Evolutionary conservation across 257 asterid genomes (phyloP), one percentile per base, ranked within the genome.

Genomic region (Scutellaria baicalensis): DNA sequence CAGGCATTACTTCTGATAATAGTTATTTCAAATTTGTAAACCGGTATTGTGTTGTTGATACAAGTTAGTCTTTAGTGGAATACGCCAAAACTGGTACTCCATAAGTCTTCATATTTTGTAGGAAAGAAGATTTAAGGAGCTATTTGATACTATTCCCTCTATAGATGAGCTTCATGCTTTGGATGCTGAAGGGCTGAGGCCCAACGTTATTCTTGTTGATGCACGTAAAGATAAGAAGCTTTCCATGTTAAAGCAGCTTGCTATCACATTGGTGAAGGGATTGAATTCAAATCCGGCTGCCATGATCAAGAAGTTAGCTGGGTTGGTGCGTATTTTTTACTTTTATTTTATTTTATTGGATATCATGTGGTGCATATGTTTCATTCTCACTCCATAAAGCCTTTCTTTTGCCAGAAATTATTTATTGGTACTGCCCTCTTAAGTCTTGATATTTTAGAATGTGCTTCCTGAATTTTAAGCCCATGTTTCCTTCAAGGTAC

Each of bases 41-140:
- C 48, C 57, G 49, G 52, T 51, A 36, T 66, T 35, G 5, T 9
- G 11, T 68, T 60, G 38, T 66, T 77, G 75, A 68, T 27, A 27
- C 27, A 61, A 47, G 43, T 36, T 65, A 40, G 45, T 50, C 1
- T 71, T 49, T 54, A 27, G 60, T 9, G 48, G 20, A 27, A 38
- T n/a, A 42, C 31, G 70, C 27, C 10, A 47, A 47, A 71, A 50
- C 16, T 55, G 72, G 59, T 59, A 23, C 31, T 77, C 67, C 77
- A 64, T 83, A 64, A 63, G 72, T 39, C 63, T 64, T 68, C 68
- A 36, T 69, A 62, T 75, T 76, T 69, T 83, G 85, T 72, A 92
- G 98, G 98, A 90, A 85, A 85, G 92, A 90, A 86, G 97, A 85
- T 84, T 90, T 81, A 92, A 85, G 88, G 97, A 90, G 85, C 89